Evolutionary conservation across 129 eudicot species (phyloP), one percentile per base, ranked within the genome.

Genomic region (Centrapalus pauciflorus): DNA sequence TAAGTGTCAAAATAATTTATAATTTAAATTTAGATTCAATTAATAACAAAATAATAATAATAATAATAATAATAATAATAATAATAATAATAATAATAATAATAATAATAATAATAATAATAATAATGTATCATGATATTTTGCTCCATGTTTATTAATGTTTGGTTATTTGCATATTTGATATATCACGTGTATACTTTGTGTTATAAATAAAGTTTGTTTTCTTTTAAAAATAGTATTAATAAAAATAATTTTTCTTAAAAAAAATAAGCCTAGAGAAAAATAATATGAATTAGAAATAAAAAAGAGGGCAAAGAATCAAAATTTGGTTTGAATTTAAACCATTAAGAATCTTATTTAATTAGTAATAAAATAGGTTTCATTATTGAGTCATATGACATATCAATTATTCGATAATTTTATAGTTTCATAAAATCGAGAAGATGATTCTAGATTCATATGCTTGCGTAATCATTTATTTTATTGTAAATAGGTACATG

Each of bases 391-490:
- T 61, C 43, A 17, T 34, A n/a, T n/a, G n/a, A n/a, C 32, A 50
- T 72, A 61, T 8, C 41, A 61, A 72, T 49, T 72, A 34, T 24
- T 61, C 14, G n/a, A 49, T 58, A 33, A 11, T 60, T 14, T 19
- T 30, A 46, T 71, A 32, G 8, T 30, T 51, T 20, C n/a, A 59
- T 57, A 13, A 43, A 46, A 26, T 32, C 27, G 24, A 37, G 52
- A 48, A 72, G 64, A 61, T 50, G 30, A 35, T 61, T 61, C 77
- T 72, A 5, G 77, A 62, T 72, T 61, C 70, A 26, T 6, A 34
- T 33, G 68, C 4, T 72, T 48, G 16, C 77, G 77, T 72, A 34
- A 34, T 25, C 77, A 10, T 9, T 27, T 33, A 49, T n/a, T n/a
- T n/a, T n/a, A n/a, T n/a, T n/a, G n/a, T 1, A 61, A 57, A 70